phyloP scores from a whole-genome alignment of 768 basidiomycete genomes.

The Zangia roseola region DNA sequence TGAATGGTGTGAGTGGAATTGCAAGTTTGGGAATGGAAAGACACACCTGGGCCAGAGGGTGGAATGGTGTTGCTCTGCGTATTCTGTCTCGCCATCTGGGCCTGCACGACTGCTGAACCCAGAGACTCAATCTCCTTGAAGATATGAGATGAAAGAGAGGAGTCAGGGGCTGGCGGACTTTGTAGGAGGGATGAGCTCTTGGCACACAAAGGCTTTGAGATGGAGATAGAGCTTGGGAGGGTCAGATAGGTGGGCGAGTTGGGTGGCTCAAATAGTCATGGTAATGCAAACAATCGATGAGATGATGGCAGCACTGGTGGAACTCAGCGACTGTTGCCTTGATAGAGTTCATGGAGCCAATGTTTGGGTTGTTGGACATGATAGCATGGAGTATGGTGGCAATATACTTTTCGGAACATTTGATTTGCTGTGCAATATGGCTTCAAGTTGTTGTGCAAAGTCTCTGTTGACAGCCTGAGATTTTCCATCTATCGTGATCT shows the following conservation, averaged over 20 bases:
- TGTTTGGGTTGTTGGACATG: constrained; percentile 64
- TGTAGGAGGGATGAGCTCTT: constrained; percentile 48
- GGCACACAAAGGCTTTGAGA: constrained; percentile 52
- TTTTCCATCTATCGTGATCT: constrained; percentile 59
- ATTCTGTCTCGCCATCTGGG: constrained; percentile 57
- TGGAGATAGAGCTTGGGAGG: constrained; percentile 48
- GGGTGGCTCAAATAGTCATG: constrained; percentile 67
- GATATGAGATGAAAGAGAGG: constrained; percentile 51
- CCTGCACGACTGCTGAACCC: constrained; percentile 50
- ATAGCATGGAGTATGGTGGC: constrained; percentile 67
- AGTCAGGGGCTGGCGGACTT: constrained; percentile 36
- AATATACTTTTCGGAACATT: constrained; percentile 78
- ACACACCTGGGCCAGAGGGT: constrained; percentile 53
- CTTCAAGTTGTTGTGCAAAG: constrained; percentile 76
- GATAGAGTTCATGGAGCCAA: constrained; percentile 52
- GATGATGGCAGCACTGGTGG: constrained; percentile 65
- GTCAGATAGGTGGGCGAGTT: constrained; percentile 43
- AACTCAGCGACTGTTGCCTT: constrained; percentile 70
- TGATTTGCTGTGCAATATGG: constrained; percentile 77
- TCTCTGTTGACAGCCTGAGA: constrained; percentile 74
- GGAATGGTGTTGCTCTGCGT: constrained; percentile 57
- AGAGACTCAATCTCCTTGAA: constrained; percentile 65
- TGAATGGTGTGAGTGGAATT: constrained; percentile 7
- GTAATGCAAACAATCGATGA: constrained; percentile 68
- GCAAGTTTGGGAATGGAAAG: not conserved